A percentile compares a stretch with the other conserved stretches of the same genome.
Evolutionary conservation across 2,329 filamentous ascomycete genomes (phyloP).

Genomic region (Scedosporium apiospermum): DNA sequence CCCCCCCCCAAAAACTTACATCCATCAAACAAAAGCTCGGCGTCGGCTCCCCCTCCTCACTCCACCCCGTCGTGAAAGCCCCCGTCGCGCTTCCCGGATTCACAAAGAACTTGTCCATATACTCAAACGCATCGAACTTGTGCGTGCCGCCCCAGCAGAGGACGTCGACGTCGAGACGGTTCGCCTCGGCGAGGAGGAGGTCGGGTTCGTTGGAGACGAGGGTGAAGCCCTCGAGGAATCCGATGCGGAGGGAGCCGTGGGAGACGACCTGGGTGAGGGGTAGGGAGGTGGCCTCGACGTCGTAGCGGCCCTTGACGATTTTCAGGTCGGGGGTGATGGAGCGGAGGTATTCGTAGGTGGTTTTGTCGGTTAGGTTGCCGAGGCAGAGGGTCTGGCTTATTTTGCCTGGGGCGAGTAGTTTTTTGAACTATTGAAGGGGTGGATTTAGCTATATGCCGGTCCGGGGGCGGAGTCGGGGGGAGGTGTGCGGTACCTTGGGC

Average conservation of each 20-base stretch:
- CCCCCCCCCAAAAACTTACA: constrained; percentile 34
- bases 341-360: constrained; percentile 72
- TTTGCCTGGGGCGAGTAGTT: constrained; percentile 74
- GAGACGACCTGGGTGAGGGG: constrained; percentile 58
- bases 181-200: constrained; percentile 56
- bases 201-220: constrained; percentile 59
- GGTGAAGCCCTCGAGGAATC: constrained; percentile 60
- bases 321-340: constrained; percentile 64
- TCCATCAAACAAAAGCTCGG: constrained; percentile 98
- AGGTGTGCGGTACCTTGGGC: constrained; percentile 54
- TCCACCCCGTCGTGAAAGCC: constrained; percentile 50
- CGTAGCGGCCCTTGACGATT: constrained; percentile 58
- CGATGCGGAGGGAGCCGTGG: constrained; percentile 55
- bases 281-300: constrained; percentile 56
- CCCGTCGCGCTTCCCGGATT: constrained; percentile 60
- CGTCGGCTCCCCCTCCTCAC: constrained; percentile 54
- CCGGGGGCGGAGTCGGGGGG: background rate
- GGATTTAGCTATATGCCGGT: background rate
- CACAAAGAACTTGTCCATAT: constrained; percentile 67
- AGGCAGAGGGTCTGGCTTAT: constrained; percentile 75
- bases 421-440: constrained; percentile 58
- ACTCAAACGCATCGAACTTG: constrained; percentile 61
- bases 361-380: constrained; percentile 70
- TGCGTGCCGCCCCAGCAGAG: constrained; percentile 61
- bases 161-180: constrained; percentile 59